A percentile compares a stretch with the other conserved stretches of the same genome.
Evolutionary conservation across 371 early-diverging fungal species (phyloP).

Genomic region (Zychaea mexicana): DNA sequence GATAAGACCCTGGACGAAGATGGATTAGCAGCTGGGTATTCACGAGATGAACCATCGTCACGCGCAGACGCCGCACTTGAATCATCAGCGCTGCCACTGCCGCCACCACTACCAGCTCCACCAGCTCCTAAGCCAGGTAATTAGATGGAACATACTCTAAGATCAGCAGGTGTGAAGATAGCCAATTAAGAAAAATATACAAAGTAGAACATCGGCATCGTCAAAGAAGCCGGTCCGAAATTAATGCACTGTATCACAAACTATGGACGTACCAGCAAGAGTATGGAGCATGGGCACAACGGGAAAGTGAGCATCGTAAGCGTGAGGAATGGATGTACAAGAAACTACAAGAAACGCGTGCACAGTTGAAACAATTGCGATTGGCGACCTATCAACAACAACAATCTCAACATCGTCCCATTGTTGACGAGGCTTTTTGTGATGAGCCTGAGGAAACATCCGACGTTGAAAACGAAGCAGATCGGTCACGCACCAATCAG

Average conservation of each 20-base stretch:
- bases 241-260: conserved; percentile 6
- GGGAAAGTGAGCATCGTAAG: conserved; percentile 7
- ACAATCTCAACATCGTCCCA: not conserved
- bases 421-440: not conserved
- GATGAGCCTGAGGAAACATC: not conserved
- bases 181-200: not conserved
- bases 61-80: not conserved
- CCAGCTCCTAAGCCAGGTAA: not conserved
- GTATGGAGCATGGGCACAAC: conserved; percentile 2
- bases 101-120: not conserved
- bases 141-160: not conserved
- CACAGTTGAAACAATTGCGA: conserved; percentile 7
- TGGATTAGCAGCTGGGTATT: not conserved
- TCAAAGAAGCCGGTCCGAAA: not conserved
- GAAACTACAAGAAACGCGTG: conserved; percentile 10
- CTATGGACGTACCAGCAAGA: conserved; percentile 3
- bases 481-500: not conserved
- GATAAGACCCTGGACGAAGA: conserved; percentile 6
- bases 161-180: not conserved
- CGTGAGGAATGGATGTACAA: conserved; percentile 10
- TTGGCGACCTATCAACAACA: not conserved
- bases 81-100: not conserved
- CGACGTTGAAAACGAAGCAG: not conserved
- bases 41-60: conserved; percentile 1
- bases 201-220: not conserved